Conservation (phyloP, 495 filamentous ascomycete species). For the Penicillium tannophilum region DNA sequence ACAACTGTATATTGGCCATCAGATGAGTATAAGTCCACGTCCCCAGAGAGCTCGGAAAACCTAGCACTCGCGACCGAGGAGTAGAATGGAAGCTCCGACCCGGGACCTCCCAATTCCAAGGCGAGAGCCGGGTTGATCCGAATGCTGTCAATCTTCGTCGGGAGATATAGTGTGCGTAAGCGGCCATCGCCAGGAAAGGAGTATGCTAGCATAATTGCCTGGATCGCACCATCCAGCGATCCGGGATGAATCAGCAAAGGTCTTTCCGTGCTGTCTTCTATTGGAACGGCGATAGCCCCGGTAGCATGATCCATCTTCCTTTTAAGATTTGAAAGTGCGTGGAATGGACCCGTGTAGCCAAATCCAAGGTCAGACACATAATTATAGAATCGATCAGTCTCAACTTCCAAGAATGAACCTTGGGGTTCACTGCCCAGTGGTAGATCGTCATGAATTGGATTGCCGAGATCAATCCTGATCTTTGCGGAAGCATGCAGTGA, state of each 20-base stretch:
- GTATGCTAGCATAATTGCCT: constrained; percentile 44
- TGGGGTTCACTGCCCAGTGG: constrained; percentile 5
- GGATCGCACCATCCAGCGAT: constrained; percentile 43
- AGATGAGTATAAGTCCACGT: constrained; percentile 27
- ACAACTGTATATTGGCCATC: constrained; percentile 21
- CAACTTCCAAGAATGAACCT: constrained; percentile 12
- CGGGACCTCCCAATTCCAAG: constrained; percentile 10
- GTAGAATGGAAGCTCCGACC: constrained; percentile 18
- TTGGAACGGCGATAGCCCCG: constrained; percentile 23
- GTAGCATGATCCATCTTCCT: constrained; percentile 30
- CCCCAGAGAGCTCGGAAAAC: constrained; percentile 28
- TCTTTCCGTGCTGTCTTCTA: neutral
- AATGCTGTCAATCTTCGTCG: constrained; percentile 46
- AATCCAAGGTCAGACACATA: constrained; percentile 35
- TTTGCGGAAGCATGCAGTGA: constrained; percentile 27
- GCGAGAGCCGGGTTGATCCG: constrained; percentile 35
- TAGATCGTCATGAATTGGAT: constrained; percentile 12
- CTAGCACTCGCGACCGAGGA: constrained; percentile 16
- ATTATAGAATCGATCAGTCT: constrained; percentile 41
- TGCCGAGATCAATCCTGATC: constrained; percentile 16
- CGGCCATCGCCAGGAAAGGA: constrained; percentile 38
- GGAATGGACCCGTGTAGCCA: constrained; percentile 34
- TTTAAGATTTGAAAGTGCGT: constrained; percentile 21
- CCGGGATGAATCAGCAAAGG: constrained; percentile 37
- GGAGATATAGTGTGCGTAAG: constrained; percentile 23